Evolutionary conservation across 139 green algal genomes (phyloP), one percentile per base, ranked within the genome.

Genomic region (Spirogloea muscicola): DNA sequence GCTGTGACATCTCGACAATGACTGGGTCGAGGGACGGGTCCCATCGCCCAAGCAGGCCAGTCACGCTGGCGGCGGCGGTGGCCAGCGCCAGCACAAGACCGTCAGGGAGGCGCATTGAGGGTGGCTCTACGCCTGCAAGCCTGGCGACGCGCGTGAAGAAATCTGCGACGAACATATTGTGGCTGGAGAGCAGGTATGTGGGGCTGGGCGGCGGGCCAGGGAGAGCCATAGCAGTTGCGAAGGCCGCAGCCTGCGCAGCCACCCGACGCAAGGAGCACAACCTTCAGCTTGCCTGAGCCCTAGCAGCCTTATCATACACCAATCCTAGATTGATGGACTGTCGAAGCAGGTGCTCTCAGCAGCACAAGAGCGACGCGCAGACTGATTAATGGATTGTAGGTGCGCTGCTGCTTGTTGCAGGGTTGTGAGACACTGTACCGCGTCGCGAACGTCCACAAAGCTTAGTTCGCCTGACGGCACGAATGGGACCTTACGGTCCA

Each of bases 11-110:
- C 27, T 79, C 72, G n/a, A 79, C 58, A 0, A 76, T n/a, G 10
- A 79, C 72, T 27, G 72, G 72, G 72, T 79, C 58, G 16, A 76
- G 9, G 7, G 41, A 76, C 1, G 41, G 41, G 44, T 79, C 72
- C 62, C 67, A 67, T 2, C 60, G 46, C n/a, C 61, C 60, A n/a
- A 79, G 31, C 31, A 79, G 21, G 9, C 2, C 6, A 6, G 33
- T 4, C n/a, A 65, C 6, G 9, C 21, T 25, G 58, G 25, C 41
- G 13, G 43, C 70, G 6, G 70, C 10, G 18, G 27, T 36, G 13
- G 70, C 70, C 58, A 73, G 37, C 21, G 61, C 57, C 36, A n/a
- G 59, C 1, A 37, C 29, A 5, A 46, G 3, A 27, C n/a, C 3
- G 58, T 10, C 27, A 29, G 70, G 70, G 18, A 78, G 18, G 0